These are phyloP conservation scores for Mortierella antarctica DNA, from an alignment of 192 early-diverging fungal species.

Conservation along the genomic window DNA sequence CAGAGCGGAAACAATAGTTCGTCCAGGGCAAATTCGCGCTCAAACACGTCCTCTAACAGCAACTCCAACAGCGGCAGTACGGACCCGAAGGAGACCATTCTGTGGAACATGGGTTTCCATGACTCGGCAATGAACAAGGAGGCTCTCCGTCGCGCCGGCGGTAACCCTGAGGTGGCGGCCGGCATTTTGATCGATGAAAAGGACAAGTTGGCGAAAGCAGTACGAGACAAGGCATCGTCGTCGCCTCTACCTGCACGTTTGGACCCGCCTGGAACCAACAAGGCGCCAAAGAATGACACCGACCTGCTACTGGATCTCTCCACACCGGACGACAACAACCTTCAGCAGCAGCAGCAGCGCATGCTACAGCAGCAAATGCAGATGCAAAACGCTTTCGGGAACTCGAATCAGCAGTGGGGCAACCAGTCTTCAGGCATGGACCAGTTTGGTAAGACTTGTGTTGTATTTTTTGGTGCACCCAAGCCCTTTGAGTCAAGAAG, in stretches of 20 bases:
- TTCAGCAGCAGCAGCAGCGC: constrained; percentile 44
- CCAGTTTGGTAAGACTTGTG: constrained; percentile 33
- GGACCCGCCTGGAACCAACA: constrained; percentile 47
- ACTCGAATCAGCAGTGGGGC: constrained; percentile 28
- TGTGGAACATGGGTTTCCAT: constrained; percentile 81
- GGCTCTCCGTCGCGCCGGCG: constrained; percentile 76
- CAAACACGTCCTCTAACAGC: constrained; percentile 11
- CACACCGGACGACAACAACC: constrained; percentile 11
- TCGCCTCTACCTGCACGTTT: constrained; percentile 27
- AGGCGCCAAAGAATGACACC: constrained; percentile 24
- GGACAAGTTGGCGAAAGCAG: constrained; percentile 34
- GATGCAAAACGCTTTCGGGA: constrained; percentile 38
- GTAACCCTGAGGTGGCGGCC: constrained; percentile 81
- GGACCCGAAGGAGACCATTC: constrained; percentile 70
- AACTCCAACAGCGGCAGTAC: constrained; percentile 30
- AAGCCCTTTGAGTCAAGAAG: neutral
- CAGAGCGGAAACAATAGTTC: constrained; percentile 5
- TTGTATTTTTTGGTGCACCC: neutral
- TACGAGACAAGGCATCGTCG: constrained; percentile 40
- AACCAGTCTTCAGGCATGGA: constrained; percentile 18
- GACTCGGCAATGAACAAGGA: constrained; percentile 73
- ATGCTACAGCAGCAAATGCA: constrained; percentile 53
- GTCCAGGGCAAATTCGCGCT: neutral
- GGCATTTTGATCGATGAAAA: constrained; percentile 66
- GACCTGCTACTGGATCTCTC: constrained; percentile 49